Base-by-base conservation (phyloP, 495 filamentous ascomycete species). In the Aspergillus bertholletiae region DNA sequence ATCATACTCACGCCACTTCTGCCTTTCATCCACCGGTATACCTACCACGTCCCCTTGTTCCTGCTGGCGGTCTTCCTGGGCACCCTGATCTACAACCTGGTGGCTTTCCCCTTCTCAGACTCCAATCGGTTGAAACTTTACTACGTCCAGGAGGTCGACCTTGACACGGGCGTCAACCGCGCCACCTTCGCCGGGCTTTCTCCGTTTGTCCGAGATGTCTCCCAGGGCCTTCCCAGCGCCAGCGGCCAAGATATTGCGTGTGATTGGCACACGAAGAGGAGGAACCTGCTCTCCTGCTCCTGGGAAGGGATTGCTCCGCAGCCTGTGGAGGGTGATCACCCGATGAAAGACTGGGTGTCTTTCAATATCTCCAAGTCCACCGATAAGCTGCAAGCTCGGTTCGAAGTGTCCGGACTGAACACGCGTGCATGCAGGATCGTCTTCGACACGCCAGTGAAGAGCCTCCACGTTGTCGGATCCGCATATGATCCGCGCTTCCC, bases 21-120 rank as follows among this genome's bases (percentile, higher is more conserved):
- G 0, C 94, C 94, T 0, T 96, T 92, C 61, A 80, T 96, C 20
- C 93, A 97, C 68, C 87, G 93, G 27, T 84, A 89, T 59, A 90
- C 85, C 11, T 87, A 88, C 60, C 89, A 95, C 54, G 74, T 97
- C 30, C 92, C 94, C 4, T 66, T 85, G 0, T 84, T 93, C 58
- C 64, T 96, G 20, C 76, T 96, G 44, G 66, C 86, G 8, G 73
- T 97, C 26, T 88, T 91, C 55, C 56, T 82, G 37, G 88, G 80
- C 24, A 96, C 92, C 12, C 67, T 92, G 27, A 82, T 93, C 61
- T 97, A 95, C 76, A 96, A 94, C 65, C 82, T 96, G 11, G 71
- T 77, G 21, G 92, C 89, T 6, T 96, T 96, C 69, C 94, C 94
- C 1, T 97, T 97, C 74, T 90, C 90, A 1, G 74, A 78, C 26